Evolutionary conservation across 1,284 basidiomycete species (phyloP), one percentile per base, ranked within the genome.

Genomic region (Meira miltonrushii): DNA sequence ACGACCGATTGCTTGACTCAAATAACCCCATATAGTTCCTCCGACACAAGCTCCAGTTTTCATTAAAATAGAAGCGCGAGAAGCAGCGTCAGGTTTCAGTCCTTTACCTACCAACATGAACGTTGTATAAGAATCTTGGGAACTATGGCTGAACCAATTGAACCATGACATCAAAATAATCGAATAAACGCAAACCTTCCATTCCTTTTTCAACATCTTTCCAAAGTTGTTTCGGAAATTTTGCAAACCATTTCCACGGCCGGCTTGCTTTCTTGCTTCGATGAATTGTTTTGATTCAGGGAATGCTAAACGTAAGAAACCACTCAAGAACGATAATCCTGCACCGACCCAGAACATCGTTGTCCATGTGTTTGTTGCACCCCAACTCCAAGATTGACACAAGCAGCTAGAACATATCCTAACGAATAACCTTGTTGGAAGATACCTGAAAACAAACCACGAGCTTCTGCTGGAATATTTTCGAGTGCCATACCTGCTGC

Each of bases 341-440:
- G 70, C 70, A 15, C 70, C 70, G 25, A 70, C 54, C 67, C 68
- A 71, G 53, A 71, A 71, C 55, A 69, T 58, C 38, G 51, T 69
- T 37, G 59, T 54, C 67, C 67, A 71, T 2, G 65, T 57, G 25
- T 47, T 55, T 39, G 28, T 38, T 11, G 60, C 58, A 10, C 65
- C 65, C 65, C 68, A 15, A 66, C 61, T 33, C 61, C 66, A 21
- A 72, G 54, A 53, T 70, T 70, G 55, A 64, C 59, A 43, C 58
- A 62, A 38, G 69, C 69, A 1, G 68, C 68, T 9, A 72, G 48
- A 33, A 72, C 62, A 51, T 72, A 72, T 7, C 67, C 68, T 38
- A 69, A 57, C 17, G 55, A 55, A 58, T 68, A 69, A 13, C 69
- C 68, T 39, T 68, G 64, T 54, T 72, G 69, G 54, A 67, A 62